phyloP scores from a whole-genome alignment of 2,329 filamentous ascomycete species.

The Penicillium corylophilum region DNA sequence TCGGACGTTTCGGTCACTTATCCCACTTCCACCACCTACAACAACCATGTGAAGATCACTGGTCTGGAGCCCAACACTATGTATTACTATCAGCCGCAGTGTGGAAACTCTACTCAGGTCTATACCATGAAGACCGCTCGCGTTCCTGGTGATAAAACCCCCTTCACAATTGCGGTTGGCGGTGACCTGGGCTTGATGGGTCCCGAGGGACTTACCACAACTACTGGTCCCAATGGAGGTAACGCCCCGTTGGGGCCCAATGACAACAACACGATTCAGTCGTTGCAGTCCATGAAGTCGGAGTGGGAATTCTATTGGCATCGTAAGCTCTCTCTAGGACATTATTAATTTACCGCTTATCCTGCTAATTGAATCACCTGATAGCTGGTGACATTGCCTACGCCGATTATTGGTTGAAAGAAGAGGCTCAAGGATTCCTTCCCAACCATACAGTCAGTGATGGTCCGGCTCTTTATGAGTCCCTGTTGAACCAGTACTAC shows the following conservation, averaged over 20 bases:
- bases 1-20: constrained; percentile 15
- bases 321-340: background rate
- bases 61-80: constrained; percentile 21
- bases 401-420: constrained; percentile 17
- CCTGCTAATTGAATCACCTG: background rate
- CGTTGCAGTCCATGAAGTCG: background rate
- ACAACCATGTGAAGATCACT: constrained; percentile 24
- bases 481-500: constrained; percentile 13
- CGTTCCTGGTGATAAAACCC: constrained; percentile 18
- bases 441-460: constrained; percentile 9
- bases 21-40: constrained; percentile 13
- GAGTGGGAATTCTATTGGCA: constrained; percentile 9
- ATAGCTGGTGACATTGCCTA: constrained; percentile 16
- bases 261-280: background rate
- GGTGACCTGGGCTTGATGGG: constrained; percentile 11
- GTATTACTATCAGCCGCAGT: constrained; percentile 24
- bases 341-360: background rate
- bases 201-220: constrained; percentile 8
- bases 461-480: constrained; percentile 8
- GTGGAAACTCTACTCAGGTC: constrained; percentile 8
- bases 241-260: background rate
- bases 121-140: constrained; percentile 24
- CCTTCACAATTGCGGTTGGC: constrained; percentile 18
- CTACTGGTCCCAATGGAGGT: background rate
- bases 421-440: constrained; percentile 14